Evolutionary conservation across 148 eudicot genomes (phyloP).

Genomic region (Hydrangea macrophylla): DNA sequence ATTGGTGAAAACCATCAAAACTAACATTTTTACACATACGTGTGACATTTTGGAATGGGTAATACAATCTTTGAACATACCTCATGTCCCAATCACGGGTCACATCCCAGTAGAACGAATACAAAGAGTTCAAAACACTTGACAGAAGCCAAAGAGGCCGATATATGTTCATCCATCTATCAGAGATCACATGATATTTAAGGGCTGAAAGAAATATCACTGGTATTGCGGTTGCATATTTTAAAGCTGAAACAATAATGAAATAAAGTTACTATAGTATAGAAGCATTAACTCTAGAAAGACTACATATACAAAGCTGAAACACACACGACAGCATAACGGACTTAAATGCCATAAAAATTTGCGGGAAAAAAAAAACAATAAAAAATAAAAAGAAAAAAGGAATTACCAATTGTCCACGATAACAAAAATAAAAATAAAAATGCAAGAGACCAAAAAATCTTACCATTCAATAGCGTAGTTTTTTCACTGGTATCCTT

Average conservation of each 20-base stretch:
- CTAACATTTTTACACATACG: neutral
- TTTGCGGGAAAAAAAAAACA: too few species aligned
- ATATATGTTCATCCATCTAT: constrained; percentile 74
- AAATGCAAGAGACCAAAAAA: neutral
- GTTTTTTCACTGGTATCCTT: constrained; percentile 90
- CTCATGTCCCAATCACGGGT: constrained; percentile 98
- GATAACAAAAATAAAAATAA: neutral
- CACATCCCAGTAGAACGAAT: constrained; percentile 98
- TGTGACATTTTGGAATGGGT: neutral
- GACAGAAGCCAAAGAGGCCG: constrained; percentile 90
- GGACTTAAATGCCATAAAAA: too few species aligned
- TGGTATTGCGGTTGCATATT: constrained; percentile 95
- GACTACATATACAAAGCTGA: neutral
- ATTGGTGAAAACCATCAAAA: neutral
- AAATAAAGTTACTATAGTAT: constrained; percentile 14
- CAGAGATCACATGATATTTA: constrained; percentile 90
- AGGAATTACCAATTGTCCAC: neutral
- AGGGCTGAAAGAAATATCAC: constrained; percentile 97
- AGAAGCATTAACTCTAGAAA: neutral
- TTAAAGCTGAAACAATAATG: constrained; percentile 67
- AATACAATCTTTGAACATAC: constrained; percentile 37
- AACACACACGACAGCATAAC: too few species aligned
- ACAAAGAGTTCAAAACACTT: constrained; percentile 74
- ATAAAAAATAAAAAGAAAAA: too few species aligned
- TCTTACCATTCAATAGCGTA: constrained; percentile 74